Conservation (phyloP, 176 grass and related monocot genomes). For the Musa itinerans region DNA sequence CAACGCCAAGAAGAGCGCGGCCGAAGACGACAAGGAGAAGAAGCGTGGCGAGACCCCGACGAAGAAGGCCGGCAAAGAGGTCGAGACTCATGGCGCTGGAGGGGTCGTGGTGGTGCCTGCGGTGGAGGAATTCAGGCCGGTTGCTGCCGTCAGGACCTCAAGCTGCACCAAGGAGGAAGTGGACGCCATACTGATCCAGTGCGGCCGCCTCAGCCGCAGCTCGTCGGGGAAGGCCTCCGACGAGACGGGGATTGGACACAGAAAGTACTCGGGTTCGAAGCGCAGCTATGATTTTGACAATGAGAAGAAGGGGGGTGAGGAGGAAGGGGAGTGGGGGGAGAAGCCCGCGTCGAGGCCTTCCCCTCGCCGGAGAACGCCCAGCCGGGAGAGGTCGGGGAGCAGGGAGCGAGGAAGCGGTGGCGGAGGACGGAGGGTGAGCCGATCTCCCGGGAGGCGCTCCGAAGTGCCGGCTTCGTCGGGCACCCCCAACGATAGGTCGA, state of each 20-base stretch:
- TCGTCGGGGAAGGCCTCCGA: constrained; percentile 56
- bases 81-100: background rate
- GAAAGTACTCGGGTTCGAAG: constrained; percentile 68
- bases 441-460: constrained; percentile 48
- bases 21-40: constrained; percentile 14
- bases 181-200: constrained; percentile 93
- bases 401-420: constrained; percentile 40
- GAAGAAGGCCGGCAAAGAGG: constrained; percentile 19
- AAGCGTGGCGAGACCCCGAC: constrained; percentile 9
- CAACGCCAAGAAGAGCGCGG: constrained; percentile 9
- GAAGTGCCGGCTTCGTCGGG: constrained; percentile 24
- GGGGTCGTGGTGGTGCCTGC: background rate
- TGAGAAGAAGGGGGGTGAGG: constrained; percentile 41
- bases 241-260: constrained; percentile 12
- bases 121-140: constrained; percentile 30
- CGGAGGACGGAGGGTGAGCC: constrained; percentile 59
- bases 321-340: constrained; percentile 21
- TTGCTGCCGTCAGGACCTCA: constrained; percentile 42
- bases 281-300: constrained; percentile 86
- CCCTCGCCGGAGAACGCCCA: constrained; percentile 61
- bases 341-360: constrained; percentile 61
- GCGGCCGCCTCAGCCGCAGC: constrained; percentile 86
- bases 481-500: constrained; percentile 20
- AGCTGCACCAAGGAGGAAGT: constrained; percentile 94
- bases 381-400: constrained; percentile 68